Base-by-base conservation (phyloP, 306 rosid species). In the Hippophae tibetana region DNA sequence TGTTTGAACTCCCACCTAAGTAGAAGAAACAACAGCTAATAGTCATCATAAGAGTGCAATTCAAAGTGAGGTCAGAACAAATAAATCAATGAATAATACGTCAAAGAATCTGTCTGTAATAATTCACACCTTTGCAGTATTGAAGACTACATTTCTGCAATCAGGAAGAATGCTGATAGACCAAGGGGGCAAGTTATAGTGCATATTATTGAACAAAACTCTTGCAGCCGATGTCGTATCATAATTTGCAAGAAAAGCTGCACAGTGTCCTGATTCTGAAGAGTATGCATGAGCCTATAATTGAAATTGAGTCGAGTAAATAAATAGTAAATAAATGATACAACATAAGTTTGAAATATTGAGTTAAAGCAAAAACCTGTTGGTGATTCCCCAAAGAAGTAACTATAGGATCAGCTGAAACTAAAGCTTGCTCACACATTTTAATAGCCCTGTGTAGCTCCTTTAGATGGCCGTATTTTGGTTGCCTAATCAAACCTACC, bases 181-280 rank as follows among this genome's bases (percentile, higher is more conserved):
- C 99, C 99, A 93, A 58, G 99, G 99, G 72, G 97, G 99, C 61
- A 93, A 67, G 77, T 72, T 88, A 62, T 88, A 89, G 82, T 93
- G 99, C 99, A 88, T 77, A 72, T 93, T 93, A 73, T 93, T 93
- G 87, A 93, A 93, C 94, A 84, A 59, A 67, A 93, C 97, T 81
- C 87, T 86, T 26, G 72, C 90, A 61, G 95, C 63, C 60, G 90
- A 84, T 56, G 82, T 74, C 41, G 81, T 66, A 49, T 93, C 93
- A 43, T 70, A 87, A 71, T 93, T 93, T 23, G 99, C 68, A 58
- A 93, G 95, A 74, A 93, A 93, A 63, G 99, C 97, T 10, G 97
- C 83, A 70, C 99, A 93, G 47, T 70, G 79, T 72, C 99, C 95
- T 54, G 94, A 78, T 74, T 88, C 78, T 58, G 90, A 79, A 12